These are phyloP conservation scores for Wickerhamomyces sp. DNA, from an alignment of 1,139 yeast genomes.

Conservation along the genomic window DNA sequence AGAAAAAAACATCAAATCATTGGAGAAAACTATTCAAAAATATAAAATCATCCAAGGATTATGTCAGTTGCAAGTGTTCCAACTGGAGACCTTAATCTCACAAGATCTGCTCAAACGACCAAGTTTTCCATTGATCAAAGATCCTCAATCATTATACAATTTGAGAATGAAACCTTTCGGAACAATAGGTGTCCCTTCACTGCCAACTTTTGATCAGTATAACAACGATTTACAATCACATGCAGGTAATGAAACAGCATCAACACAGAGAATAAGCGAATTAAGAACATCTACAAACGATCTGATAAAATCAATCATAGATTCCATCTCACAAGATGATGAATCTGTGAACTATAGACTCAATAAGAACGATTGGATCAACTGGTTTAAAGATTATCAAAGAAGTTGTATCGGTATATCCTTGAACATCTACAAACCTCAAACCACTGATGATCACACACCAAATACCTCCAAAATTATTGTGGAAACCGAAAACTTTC, in stretches of 20 bases:
- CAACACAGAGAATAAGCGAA: neutral
- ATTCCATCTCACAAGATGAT: constrained; percentile 20
- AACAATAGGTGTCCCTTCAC: constrained; percentile 73
- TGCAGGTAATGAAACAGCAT: neutral
- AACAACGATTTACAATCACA: constrained; percentile 3
- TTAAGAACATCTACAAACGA: constrained; percentile 6
- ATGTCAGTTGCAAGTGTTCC: constrained; percentile 34
- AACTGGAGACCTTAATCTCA: constrained; percentile 35
- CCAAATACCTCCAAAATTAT: no score
- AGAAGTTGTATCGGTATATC: constrained; percentile 20
- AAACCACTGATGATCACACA: constrained; percentile 11
- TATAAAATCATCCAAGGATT: constrained; percentile 33
- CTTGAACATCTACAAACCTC: constrained; percentile 7
- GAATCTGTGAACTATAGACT: constrained; percentile 22
- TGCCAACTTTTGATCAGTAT: constrained; percentile 39
- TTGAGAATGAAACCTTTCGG: constrained; percentile 80
- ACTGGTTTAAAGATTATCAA: constrained; percentile 24
- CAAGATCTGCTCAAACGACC: constrained; percentile 35
- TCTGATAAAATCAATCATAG: constrained; percentile 18
- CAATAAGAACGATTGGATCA: constrained; percentile 23
- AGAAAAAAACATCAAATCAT: constrained; percentile 14
- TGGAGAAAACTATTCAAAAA: constrained; percentile 30
- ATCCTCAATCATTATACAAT: constrained; percentile 49
- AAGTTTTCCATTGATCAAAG: constrained; percentile 31
- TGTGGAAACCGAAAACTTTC: constrained; percentile 28